Base-by-base conservation (phyloP, 345 rosid genomes). In the Ricinus communis region DNA sequence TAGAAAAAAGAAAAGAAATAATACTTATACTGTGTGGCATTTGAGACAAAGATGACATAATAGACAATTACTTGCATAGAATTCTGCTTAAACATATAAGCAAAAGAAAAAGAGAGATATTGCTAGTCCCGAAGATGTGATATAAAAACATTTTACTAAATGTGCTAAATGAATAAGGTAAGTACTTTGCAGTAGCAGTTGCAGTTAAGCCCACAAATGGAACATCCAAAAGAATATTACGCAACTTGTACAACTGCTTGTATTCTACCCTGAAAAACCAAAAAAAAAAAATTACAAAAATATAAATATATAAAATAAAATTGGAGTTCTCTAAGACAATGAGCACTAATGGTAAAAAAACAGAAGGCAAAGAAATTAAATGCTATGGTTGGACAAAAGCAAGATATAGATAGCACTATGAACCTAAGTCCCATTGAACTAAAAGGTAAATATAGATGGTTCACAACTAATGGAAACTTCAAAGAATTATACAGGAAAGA, bases 201-300 rank as follows among this genome's bases (percentile, higher is more conserved):
- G 87, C 87, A 50, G 87, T 84, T 71, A 84, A 79, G 66, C 71
- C 85, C 46, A 84, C 80, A 79, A 84, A 81, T 60, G 87, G 85
- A 69, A 84, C 81, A 70, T 69, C 76, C 33, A 62, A 22, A 58
- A 84, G 87, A 71, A 67, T 41, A 27, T 22, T 51, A 0, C 83
- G 81, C 49, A 84, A 74, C 78, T 74, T 74, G 80, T 74, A 69
- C 59, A 84, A 69, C 64, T 74, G 78, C 77, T 84, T 84, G 76
- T 81, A 84, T 74, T 81, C 87, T 71, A 84, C 77, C 76, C 87
- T 84, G 74, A 60, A 38, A 67, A 66, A 52, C n/a, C n/a, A n/a
- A n/a, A n/a, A n/a, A n/a, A n/a, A n/a, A n/a, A n/a, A n/a, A n/a
- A n/a, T n/a, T n/a, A n/a, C n/a, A n/a, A n/a, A n/a, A n/a, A n/a